Evolutionary conservation across 306 rosid genomes (phyloP), one percentile per base, ranked within the genome.

Genomic region (Quillaja saponaria): DNA sequence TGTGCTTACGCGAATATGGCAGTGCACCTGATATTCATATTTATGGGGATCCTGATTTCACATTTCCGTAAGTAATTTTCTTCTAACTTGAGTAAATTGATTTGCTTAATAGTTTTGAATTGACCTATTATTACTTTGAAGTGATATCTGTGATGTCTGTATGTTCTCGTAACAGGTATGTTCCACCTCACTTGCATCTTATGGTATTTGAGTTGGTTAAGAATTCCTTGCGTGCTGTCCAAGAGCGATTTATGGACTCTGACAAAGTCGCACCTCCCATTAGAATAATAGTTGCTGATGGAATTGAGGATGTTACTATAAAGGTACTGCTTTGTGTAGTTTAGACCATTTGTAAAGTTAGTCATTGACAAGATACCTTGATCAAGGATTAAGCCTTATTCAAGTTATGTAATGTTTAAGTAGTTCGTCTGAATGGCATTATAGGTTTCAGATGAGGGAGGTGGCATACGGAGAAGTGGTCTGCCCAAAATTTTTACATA

Each of bases 201-300:
- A 92, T 92, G 99, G 94, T 92, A 40, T 92, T 92, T 56, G 99
- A 92, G 91, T 66, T 92, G 82, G 96, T 89, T 25, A 92, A 92
- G 75, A 92, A 92, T 82, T 92, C 99, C 1, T 64, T 92, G 67
- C 96, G 99, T 57, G 99, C 97, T 15, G 99, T 89, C 50, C 87
- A 92, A 83, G 99, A 92, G 81, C 77, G 78, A 44, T 85, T 8
- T 72, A 72, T 92, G 86, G 82, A 89, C 75, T 89, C 95, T 0
- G 97, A 89, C 64, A 87, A 78, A 73, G 81, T 86, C 62, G 64
- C 86, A 4, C 94, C 91, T 57, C 80, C 95, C 7, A 25, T 92
- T 59, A 81, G 78, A 80, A 87, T 92, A 33, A 81, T 92, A 71
- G 97, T 92, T 61, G 99, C 99, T 50, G 99, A 87, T 69, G 99